phyloP scores from a whole-genome alignment of 1,284 basidiomycete species.

The Golubevia sp. region DNA sequence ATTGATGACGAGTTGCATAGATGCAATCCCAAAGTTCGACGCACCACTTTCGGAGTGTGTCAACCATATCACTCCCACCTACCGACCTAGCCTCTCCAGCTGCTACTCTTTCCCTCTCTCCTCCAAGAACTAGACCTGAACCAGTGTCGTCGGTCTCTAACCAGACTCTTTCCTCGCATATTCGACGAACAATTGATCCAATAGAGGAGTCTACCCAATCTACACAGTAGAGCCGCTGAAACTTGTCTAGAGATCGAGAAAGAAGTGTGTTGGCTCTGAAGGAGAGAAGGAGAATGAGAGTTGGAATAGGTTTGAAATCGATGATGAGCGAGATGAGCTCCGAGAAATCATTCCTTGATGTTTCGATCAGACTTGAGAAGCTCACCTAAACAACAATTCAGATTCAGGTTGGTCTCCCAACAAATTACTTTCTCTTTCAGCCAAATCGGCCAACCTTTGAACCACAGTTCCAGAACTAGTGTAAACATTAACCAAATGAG shows the following conservation, averaged over 20 bases:
- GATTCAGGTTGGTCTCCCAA: conserved; percentile 29
- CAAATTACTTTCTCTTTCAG: conserved; percentile 25
- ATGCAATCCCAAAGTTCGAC: conserved; percentile 41
- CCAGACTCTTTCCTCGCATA: conserved; percentile 25
- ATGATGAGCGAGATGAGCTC: background rate
- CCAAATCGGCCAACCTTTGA: conserved; percentile 24
- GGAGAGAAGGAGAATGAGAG: background rate
- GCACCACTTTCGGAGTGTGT: conserved; percentile 24
- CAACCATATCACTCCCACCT: conserved; percentile 1
- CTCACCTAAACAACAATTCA: conserved; percentile 37
- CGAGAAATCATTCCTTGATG: background rate
- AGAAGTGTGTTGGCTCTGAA: conserved; percentile 35
- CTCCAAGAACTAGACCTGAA: background rate
- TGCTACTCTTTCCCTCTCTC: background rate
- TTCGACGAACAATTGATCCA: conserved; percentile 29
- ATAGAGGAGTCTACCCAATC: conserved; percentile 42
- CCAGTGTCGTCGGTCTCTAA: conserved; percentile 10
- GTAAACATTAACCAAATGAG: conserved; percentile 33
- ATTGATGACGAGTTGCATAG: conserved; percentile 38
- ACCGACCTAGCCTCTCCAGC: background rate
- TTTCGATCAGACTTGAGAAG: too few relatives aligned
- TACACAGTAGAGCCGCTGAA: conserved; percentile 30
- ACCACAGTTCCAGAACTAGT: conserved; percentile 39
- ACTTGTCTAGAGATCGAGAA: conserved; percentile 40
- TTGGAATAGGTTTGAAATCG: background rate